Percentiles rank a stretch among this genome's conserved stretches.
phyloP scores from a whole-genome alignment of 2,329 filamentous ascomycete species.

The Cadophora malorum region DNA sequence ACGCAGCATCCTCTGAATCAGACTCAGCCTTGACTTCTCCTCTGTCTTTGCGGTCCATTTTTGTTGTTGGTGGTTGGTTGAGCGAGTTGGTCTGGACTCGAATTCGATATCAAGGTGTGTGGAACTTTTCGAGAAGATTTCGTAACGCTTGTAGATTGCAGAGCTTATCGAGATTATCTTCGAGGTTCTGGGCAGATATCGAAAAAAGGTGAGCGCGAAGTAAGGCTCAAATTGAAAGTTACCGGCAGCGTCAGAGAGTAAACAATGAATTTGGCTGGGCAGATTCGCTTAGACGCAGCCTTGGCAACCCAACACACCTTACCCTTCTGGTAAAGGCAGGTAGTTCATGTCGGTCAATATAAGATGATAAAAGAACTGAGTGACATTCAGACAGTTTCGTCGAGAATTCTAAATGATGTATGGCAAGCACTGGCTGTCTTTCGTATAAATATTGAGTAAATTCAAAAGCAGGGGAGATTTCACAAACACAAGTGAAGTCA shows the following conservation, averaged over 20 bases:
- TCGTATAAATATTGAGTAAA: neutral
- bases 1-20: neutral
- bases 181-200: neutral
- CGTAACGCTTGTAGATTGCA: neutral
- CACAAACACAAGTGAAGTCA: neutral
- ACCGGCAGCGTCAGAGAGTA: neutral
- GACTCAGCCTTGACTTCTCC: neutral
- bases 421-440: neutral
- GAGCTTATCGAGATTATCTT: no score
- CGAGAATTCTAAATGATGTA: neutral
- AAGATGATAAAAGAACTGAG: no score
- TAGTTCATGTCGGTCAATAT: no score
- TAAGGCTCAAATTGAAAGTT: neutral
- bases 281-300: neutral
- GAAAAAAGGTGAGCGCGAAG: neutral
- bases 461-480: neutral
- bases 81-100: no score
- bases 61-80: neutral
- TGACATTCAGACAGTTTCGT: no score
- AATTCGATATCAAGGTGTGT: neutral
- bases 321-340: no score
- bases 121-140: neutral
- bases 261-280: neutral
- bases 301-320: no score
- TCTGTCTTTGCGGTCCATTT: slow-evolving; percentile 5